Evolutionary conservation across 352 stramenopile species (phyloP), one percentile per base, ranked within the genome.

Genomic region (Globisporangium cederbergense): DNA sequence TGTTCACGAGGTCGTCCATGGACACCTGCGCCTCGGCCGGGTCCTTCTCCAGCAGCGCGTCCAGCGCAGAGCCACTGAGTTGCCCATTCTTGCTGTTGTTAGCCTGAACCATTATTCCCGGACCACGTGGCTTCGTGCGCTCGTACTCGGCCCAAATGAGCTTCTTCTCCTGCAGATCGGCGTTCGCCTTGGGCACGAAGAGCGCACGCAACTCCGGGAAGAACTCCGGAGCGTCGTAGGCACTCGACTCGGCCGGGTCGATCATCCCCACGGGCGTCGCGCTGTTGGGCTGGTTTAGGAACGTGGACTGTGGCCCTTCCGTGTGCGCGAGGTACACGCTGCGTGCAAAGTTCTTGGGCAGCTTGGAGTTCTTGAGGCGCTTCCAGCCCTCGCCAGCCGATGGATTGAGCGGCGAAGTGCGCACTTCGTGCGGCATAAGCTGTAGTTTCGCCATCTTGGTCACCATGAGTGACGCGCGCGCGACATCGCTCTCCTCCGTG

Each of bases 251-350:
- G 9, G 73, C 68, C 0, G 81, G 81, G 57, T 92, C 81, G 28
- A 92, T 75, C 73, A 92, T 86, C 3, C 86, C 86, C 30, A 91
- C 75, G 25, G 81, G 77, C 16, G 76, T 76, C 49, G 86, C 68
- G 30, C 78, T 54, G 72, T 94, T 94, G 1, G 81, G 66, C 59
- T 86, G 81, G 63, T 86, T 88, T 42, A 90, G 76, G 45, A 87
- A 90, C 18, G 60, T 67, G 13, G 81, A 88, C 10, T 77, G 75
- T n/a, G 81, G 81, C 0, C 75, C 76, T 42, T 89, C 79, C 0
- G 81, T 89, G 52, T 79, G 82, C 13, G 73, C 50, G 6, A 49
- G 60, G 49, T 91, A 91, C 60, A 90, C 82, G 20, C 52, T 78
- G 10, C 79, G 74, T 49, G 79, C 85, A 60, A 93, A 93, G 59